Evolutionary conservation across 1,139 yeast species (phyloP), one percentile per base, ranked within the genome.

Genomic region (Blastobotrys serpentis): DNA sequence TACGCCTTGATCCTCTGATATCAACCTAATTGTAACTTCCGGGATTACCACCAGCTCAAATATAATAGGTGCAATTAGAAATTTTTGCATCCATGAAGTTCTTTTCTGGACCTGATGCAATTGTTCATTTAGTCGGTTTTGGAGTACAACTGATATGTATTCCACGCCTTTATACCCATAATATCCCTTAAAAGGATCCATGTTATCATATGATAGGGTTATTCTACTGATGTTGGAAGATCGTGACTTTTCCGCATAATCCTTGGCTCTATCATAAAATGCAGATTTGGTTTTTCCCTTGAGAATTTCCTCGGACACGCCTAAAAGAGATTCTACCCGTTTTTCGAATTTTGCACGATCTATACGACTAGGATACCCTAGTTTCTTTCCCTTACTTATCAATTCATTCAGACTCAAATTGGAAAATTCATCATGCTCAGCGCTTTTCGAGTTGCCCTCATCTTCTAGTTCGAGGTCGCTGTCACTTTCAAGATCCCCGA

Each of bases 131-230:
- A 54, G 33, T n/a, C 33, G 23, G 18, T 32, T 10, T 19, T 45
- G 32, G 8, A 39, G 21, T n/a, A 17, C 16, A 6, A n/a, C 16
- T 14, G 19, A 21, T 10, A 26, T 26, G 21, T 39, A 39, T 13
- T 25, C 32, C 14, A 42, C 29, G 6, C 57, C 57, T 26, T 39
- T 42, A 6, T 42, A 33, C 3, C 57, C 56, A 40, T 47, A 54
- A 39, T 54, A 54, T 13, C 57, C 57, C 10, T 22, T 36, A 2
- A 46, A 48, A 18, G 54, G 45, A 26, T 42, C 23, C 42, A 39
- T 11, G 46, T 50, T 8, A 25, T 37, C 14, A 48, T 19, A 10
- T 46, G 50, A 18, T 25, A 21, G 13, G 11, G 18, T 41, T 25
- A 46, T 30, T 11, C 36, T 13, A 42, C 42, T 45, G 33, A 43